These are phyloP conservation scores for Phytophthora meadii DNA, from an alignment of 352 stramenopile species.

Conservation along the genomic window DNA sequence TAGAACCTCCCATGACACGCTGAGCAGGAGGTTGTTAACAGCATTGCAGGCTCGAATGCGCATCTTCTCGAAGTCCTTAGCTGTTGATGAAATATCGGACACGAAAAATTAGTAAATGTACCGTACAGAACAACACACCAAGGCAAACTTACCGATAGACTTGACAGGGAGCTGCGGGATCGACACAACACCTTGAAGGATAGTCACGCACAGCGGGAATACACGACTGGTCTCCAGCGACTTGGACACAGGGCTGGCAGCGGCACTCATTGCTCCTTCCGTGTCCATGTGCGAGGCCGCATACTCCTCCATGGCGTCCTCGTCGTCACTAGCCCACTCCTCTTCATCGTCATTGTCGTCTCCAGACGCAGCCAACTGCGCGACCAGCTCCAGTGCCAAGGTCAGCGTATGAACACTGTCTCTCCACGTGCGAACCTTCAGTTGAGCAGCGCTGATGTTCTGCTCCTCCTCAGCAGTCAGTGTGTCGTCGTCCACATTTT, in stretches of 20 bases:
- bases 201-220: conserved; percentile 63
- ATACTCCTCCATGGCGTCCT: conserved; percentile 88
- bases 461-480: conserved; percentile 68
- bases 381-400: conserved; percentile 79
- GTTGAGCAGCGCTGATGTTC: conserved; percentile 66
- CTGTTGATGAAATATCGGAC: conserved; percentile 30
- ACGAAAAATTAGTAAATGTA: conserved; percentile 16
- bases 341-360: conserved; percentile 81
- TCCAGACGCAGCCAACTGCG: conserved; percentile 60
- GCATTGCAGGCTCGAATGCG: conserved; percentile 83
- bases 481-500: conserved; percentile 69
- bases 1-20: conserved; percentile 60
- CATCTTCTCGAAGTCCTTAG: conserved; percentile 80
- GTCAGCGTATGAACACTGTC: conserved; percentile 83
- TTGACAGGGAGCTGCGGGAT: conserved; percentile 62
- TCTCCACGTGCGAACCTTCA: conserved; percentile 78
- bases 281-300: conserved; percentile 75
- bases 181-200: conserved; percentile 81
- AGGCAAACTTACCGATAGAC: conserved; percentile 47
- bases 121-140: not conserved
- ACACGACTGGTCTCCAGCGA: conserved; percentile 53
- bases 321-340: conserved; percentile 88
- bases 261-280: conserved; percentile 4
- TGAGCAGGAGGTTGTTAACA: conserved; percentile 84
- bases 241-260: conserved; percentile 39